Evolutionary conservation across 2,329 filamentous ascomycete species (phyloP).

Genomic region (Helotiales sp.): DNA sequence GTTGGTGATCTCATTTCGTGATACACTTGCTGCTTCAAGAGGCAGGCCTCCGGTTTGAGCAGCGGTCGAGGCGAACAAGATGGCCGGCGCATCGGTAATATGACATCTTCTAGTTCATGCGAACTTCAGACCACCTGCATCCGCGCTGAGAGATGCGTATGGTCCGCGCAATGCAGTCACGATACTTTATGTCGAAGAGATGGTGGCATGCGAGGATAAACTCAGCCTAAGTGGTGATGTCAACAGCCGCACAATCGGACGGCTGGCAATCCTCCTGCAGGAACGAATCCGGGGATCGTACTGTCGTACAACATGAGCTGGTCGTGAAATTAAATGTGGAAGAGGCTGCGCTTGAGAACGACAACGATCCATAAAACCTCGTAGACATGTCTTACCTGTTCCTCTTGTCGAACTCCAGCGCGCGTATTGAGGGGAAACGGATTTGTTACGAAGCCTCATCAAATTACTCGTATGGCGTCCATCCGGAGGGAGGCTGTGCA

Average conservation of each 20-base stretch:
- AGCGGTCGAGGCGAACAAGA: not conserved
- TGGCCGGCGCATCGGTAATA: constrained; percentile 7
- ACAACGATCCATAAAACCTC: not conserved
- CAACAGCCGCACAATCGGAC: not conserved
- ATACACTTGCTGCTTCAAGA: constrained; percentile 4
- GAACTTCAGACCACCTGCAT: constrained; percentile 2
- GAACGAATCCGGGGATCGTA: not conserved
- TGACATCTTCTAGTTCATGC: constrained; percentile 9
- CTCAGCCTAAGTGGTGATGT: not conserved
- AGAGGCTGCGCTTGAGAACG: not conserved
- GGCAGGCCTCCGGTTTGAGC: constrained; percentile 5
- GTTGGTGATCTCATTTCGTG: not conserved
- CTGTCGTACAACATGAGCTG: not conserved
- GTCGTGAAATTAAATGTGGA: not conserved
- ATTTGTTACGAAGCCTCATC: constrained; percentile 3
- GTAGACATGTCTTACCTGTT: not conserved
- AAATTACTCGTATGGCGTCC: not conserved
- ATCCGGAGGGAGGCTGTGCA: constrained; percentile 19
- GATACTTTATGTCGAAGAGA: too few relatives aligned
- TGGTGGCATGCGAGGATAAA: not conserved
- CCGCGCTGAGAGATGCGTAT: constrained; percentile 3
- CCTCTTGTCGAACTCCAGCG: not conserved
- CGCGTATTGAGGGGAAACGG: not conserved
- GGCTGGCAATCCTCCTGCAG: not conserved
- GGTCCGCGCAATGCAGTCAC: not conserved